Evolutionary conservation across 768 basidiomycete species (phyloP), one percentile per base, ranked within the genome.

Genomic region (Leccinum olivaceopallidum): DNA sequence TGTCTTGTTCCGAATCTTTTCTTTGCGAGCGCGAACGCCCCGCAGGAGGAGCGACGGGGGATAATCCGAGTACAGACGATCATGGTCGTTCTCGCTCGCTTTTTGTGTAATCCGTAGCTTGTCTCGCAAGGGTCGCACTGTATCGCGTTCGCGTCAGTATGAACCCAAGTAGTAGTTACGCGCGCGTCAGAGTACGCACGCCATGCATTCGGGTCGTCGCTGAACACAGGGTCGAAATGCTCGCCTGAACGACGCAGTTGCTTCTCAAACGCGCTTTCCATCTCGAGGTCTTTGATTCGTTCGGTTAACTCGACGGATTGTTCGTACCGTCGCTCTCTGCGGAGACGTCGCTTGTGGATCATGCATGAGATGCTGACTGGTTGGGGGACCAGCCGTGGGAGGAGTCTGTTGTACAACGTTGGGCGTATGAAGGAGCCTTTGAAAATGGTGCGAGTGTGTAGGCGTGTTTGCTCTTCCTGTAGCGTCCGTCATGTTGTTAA

Each of bases 351-450:
- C 16, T 76, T 73, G 47, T 75, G 70, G 36, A 95, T 90, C 78
- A 94, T 92, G 71, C 83, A 81, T 2, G 83, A 80, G 50, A 94
- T 82, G n/a, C 81, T 78, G 5, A 75, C 65, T 0, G 95, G 95
- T 63, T 96, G 93, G 1, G 91, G 92, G 44, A 81, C 85, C 65
- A 97, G 76, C 0, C 91, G 85, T 0, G 93, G 93, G 14, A 97
- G 81, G 1, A 93, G 91, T 0, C 75, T 79, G 69, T 93, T 85
- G 73, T 75, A 84, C 8, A 83, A 55, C 0, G 87, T 80, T 0
- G 92, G 82, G 12, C 84, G 85, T n/a, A 93, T 69, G 70, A 84
- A 83, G 2, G 79, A 81, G 5, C 92, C 90, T 7, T 90, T 93
- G 60, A 93, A 73, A 36, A 88, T 86, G 13, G 90, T 87, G 4